These are phyloP conservation scores for Talaromyces stipitatus DNA, from an alignment of 495 filamentous ascomycete genomes.

Conservation along the genomic window DNA sequence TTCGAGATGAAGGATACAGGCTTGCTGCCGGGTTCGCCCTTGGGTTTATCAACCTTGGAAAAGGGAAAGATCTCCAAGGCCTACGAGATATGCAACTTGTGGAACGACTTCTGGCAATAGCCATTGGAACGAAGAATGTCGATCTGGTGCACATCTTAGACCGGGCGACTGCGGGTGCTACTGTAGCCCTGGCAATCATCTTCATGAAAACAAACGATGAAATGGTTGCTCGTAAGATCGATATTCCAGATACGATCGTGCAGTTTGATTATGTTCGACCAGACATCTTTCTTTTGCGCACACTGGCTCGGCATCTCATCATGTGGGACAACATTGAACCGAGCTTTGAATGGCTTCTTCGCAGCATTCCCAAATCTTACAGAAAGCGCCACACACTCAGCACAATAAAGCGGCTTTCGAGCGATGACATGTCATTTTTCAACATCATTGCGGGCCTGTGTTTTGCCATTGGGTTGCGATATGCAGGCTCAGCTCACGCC, in stretches of 20 bases:
- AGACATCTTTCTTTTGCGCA: conserved; percentile 85
- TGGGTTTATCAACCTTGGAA: conserved; percentile 89
- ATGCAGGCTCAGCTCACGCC: conserved; percentile 70
- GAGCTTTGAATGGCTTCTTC: conserved; percentile 62
- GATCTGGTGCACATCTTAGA: conserved; percentile 87
- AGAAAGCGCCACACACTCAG: conserved; percentile 45
- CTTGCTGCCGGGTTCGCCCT: conserved; percentile 90
- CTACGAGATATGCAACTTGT: conserved; percentile 91
- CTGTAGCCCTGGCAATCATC: conserved; percentile 83
- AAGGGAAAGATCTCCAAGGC: conserved; percentile 79
- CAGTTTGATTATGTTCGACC: conserved; percentile 94
- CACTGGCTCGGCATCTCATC: conserved; percentile 84
- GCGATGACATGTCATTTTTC: conserved; percentile 81
- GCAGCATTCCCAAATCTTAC: conserved; percentile 64
- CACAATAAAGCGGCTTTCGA: conserved; percentile 49
- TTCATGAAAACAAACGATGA: conserved; percentile 96
- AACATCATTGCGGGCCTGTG: conserved; percentile 88
- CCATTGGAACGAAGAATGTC: conserved; percentile 79
- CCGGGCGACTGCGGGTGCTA: conserved; percentile 82
- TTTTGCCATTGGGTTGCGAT: conserved; percentile 75
- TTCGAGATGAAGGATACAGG: conserved; percentile 90
- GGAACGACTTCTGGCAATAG: conserved; percentile 75
- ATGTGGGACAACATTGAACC: conserved; percentile 81
- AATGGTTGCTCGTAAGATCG: conserved; percentile 83
- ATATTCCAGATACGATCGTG: conserved; percentile 79